Evolutionary conservation across 768 basidiomycete genomes (phyloP), one percentile per base, ranked within the genome.

Genomic region (Myochromella boudieri): DNA sequence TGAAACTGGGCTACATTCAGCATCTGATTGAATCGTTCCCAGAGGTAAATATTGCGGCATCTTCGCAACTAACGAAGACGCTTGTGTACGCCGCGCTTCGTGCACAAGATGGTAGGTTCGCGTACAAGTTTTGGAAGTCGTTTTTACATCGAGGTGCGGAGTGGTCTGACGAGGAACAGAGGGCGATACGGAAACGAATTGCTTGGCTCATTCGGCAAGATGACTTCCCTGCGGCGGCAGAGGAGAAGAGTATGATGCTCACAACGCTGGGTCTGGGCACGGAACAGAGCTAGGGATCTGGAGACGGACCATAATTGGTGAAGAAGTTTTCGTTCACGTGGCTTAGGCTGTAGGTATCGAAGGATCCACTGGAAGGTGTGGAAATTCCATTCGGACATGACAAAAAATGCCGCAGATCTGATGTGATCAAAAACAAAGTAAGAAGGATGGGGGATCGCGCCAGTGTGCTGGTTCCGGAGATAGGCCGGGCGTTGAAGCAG

Each of bases 121-220:
- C 83, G 1, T 84, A 71, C 66, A 63, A 64, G 36, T 85, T 86
- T 60, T 88, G 85, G 85, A 55, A 61, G 38, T 53, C 62, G 39
- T 61, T 85, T 48, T 40, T 86, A 10, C 66, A 60, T 48, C 59
- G 60, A 21, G 74, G 66, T 60, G 64, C 72, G 5, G 67, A 76
- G 45, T 80, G 77, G 78, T 53, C 59, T 4, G 80, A 84, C 58
- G 22, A 15, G 15, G 70, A 74, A 55, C 81, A 84, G 53, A 49
- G 42, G 21, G 44, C 42, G 27, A 58, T 73, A 53, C 79, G 85
- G 43, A 49, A 59, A 1, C 58, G 60, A 18, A 76, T 86, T 31
- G 64, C 60, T 37, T 15, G 40, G 6, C 54, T 60, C 53, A 59
- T 81, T n/a, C 44, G 24, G 34, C 24, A 43, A 11, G 63, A 65